These are phyloP conservation scores for Stellera chamaejasme DNA, from an alignment of 345 rosid genomes.

Conservation along the genomic window DNA sequence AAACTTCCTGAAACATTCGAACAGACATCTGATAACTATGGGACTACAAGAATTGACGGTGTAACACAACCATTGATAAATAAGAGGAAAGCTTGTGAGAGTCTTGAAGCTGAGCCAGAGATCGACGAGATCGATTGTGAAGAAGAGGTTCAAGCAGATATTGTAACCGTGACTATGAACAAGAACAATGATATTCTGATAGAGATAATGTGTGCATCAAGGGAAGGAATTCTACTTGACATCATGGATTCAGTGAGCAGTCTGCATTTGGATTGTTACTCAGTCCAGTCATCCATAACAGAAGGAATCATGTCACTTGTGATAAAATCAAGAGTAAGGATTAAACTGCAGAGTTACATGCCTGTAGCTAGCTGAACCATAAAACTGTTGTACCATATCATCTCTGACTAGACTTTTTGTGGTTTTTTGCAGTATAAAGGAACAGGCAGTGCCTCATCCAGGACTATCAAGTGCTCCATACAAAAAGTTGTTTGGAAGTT, in stretches of 20 bases:
- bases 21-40: constrained; percentile 54
- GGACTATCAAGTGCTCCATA: constrained; percentile 48
- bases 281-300: constrained; percentile 59
- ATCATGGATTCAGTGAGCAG: constrained; percentile 58
- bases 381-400: background rate
- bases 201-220: constrained; percentile 69
- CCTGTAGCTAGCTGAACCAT: background rate
- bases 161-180: constrained; percentile 29
- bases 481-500: constrained; percentile 51
- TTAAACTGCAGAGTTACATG: background rate
- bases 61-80: constrained; percentile 20
- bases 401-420: background rate
- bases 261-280: constrained; percentile 65
- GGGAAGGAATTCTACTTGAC: constrained; percentile 75
- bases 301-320: constrained; percentile 57
- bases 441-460: constrained; percentile 29
- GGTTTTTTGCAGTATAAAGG: constrained; percentile 50
- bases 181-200: constrained; percentile 48
- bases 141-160: constrained; percentile 29
- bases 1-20: constrained; percentile 44
- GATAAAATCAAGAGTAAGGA: constrained; percentile 60
- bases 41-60: constrained; percentile 15
- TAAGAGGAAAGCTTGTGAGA: constrained; percentile 56
- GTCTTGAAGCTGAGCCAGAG: constrained; percentile 27
- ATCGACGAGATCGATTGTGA: constrained; percentile 22